Evolutionary conservation across 257 asterid species (phyloP).

Genomic region (Lavandula angustifolia): DNA sequence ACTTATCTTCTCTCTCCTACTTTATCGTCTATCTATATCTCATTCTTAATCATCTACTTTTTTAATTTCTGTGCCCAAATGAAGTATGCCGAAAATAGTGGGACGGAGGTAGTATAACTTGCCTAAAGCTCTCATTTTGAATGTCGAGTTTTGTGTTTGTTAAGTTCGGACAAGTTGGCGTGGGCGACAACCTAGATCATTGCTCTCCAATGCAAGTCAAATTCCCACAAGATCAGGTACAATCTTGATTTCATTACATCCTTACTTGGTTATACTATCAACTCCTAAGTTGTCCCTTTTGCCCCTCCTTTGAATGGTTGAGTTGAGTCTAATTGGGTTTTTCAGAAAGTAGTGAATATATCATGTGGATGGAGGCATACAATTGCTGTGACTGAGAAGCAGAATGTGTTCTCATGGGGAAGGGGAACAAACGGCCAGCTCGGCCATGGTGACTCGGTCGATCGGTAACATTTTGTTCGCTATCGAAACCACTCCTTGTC

Average conservation of each 20-base stretch:
- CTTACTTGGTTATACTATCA: neutral
- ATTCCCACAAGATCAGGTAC: conserved; percentile 77
- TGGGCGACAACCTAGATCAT: conserved; percentile 79
- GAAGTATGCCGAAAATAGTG: too few species aligned
- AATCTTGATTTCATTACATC: conserved; percentile 21
- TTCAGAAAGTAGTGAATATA: conserved; percentile 75
- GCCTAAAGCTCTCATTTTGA: conserved; percentile 23
- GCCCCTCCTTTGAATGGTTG: too few species aligned
- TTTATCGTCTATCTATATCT: neutral
- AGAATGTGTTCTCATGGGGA: conserved; percentile 94
- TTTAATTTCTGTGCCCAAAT: neutral
- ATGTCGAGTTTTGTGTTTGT: conserved; percentile 27
- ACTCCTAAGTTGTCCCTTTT: neutral
- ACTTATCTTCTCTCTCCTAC: too few species aligned
- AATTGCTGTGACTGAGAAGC: conserved; percentile 77
- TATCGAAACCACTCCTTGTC: neutral
- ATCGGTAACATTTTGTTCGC: conserved; percentile 48
- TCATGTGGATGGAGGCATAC: conserved; percentile 99
- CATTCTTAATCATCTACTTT: neutral
- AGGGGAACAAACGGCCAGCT: conserved; percentile 99
- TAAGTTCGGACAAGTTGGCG: conserved; percentile 99
- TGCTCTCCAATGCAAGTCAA: conserved; percentile 80
- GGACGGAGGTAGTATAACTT: too few species aligned
- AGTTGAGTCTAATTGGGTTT: neutral
- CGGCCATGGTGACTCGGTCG: conserved; percentile 87